Percentiles rank a stretch among this genome's conserved stretches.
Conservation (phyloP, 2,329 filamentous ascomycete species). For the Exophiala calicioides region DNA sequence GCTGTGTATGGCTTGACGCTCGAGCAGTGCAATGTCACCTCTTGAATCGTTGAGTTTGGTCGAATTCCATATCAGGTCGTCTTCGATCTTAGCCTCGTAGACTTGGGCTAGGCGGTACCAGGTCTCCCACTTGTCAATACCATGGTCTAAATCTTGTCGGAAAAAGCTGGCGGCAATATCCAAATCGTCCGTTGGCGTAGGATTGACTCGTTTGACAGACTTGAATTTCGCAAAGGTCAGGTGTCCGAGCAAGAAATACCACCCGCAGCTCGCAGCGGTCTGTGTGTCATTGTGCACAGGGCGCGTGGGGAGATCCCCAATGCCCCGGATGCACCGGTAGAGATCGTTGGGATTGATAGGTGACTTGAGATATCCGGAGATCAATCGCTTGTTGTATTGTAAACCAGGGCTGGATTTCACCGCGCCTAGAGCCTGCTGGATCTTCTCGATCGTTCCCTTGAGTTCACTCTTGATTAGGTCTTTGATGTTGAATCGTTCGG, state of each 20-base stretch:
- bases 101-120: constrained; percentile 88
- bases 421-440: constrained; percentile 81
- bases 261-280: constrained; percentile 73
- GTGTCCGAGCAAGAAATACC: constrained; percentile 90
- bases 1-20: constrained; percentile 80
- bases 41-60: constrained; percentile 88
- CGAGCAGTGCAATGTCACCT: constrained; percentile 70
- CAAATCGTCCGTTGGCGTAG: constrained; percentile 78
- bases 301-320: constrained; percentile 71
- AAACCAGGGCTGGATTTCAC: constrained; percentile 78
- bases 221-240: constrained; percentile 85
- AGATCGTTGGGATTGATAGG: constrained; percentile 80
- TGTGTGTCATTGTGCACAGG: constrained; percentile 69
- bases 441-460: constrained; percentile 85
- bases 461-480: constrained; percentile 90
- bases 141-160: constrained; percentile 79
- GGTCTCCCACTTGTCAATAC: constrained; percentile 79
- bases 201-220: constrained; percentile 73
- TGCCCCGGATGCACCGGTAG: constrained; percentile 77
- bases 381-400: constrained; percentile 82
- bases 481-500: constrained; percentile 81
- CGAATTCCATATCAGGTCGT: constrained; percentile 82
- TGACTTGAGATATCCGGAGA: constrained; percentile 77
- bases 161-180: constrained; percentile 79
- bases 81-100: constrained; percentile 84